A percentile compares a stretch with the other conserved stretches of the same genome.
Conservation (phyloP, 225 moss, liverwort and hornwort genomes). For the Ulota crispa region DNA sequence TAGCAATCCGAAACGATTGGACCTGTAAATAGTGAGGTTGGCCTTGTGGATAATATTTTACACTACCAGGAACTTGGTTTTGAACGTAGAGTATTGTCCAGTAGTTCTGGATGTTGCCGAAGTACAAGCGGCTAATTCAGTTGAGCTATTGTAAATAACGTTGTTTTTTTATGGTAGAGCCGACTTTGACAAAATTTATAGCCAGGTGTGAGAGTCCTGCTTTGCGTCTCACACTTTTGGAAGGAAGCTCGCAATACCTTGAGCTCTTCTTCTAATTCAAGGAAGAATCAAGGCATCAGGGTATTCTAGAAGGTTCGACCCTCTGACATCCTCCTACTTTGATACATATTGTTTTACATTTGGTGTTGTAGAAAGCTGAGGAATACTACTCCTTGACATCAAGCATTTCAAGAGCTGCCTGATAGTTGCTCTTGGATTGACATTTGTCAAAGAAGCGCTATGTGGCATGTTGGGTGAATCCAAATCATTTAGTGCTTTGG, state of each 20-base stretch:
- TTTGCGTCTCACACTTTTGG: not conserved
- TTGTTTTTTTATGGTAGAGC: not conserved
- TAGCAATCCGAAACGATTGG: not conserved
- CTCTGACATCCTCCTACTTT: not conserved
- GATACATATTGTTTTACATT: not conserved
- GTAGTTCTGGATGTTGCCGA: not conserved
- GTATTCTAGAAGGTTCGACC: not conserved
- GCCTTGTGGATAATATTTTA: not conserved
- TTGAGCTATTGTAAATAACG: not conserved
- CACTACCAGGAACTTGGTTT: not conserved
- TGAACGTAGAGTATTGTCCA: not conserved
- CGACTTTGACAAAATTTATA: not conserved
- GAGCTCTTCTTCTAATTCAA: not conserved
- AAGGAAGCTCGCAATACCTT: not conserved
- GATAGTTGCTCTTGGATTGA: not conserved
- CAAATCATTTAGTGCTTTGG: not conserved
- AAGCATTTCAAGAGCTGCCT: not conserved
- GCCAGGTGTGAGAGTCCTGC: not conserved
- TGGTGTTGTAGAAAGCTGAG: not conserved
- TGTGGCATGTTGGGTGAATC: not conserved
- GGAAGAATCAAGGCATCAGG: not conserved
- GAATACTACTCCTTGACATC: not conserved
- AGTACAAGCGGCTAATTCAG: not conserved
- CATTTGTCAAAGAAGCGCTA: not conserved
- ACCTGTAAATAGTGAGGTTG: conserved; percentile 13